These are phyloP conservation scores for Termitomyces sp. DNA, from an alignment of 768 basidiomycete species.

Conservation along the genomic window DNA sequence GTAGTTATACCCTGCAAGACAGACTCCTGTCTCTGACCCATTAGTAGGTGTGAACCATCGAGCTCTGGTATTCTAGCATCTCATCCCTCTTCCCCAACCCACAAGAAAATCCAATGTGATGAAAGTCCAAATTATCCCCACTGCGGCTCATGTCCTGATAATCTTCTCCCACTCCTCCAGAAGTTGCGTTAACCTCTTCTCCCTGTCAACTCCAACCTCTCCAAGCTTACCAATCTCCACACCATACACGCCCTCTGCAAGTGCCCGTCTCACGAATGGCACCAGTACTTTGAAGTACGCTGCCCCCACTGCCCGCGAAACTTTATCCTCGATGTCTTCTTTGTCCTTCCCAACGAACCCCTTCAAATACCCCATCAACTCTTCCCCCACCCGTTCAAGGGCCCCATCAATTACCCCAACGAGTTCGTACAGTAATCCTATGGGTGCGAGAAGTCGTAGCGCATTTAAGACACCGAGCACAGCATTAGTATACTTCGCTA, in stretches of 20 bases:
- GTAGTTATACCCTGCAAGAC: not conserved
- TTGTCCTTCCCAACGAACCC: constrained; percentile 10
- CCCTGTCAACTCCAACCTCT: constrained; percentile 18
- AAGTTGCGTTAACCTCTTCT: constrained; percentile 15
- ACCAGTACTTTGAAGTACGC: constrained; percentile 59
- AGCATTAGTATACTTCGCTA: constrained; percentile 70
- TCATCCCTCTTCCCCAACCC: too few species aligned
- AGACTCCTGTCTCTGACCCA: not conserved
- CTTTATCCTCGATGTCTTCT: constrained; percentile 20
- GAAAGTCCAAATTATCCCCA: not conserved
- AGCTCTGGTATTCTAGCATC: not conserved
- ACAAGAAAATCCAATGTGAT: not conserved
- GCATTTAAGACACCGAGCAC: constrained; percentile 72
- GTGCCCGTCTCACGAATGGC: constrained; percentile 64
- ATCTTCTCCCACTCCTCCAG: constrained; percentile 30
- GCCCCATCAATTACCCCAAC: constrained; percentile 42
- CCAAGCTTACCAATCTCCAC: constrained; percentile 16
- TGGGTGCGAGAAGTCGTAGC: constrained; percentile 75
- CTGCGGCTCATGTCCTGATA: not conserved
- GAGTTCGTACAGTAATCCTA: constrained; percentile 47
- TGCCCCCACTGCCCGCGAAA: constrained; percentile 41
- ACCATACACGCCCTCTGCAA: constrained; percentile 74
- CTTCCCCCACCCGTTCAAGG: constrained; percentile 38
- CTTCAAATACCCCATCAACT: constrained; percentile 39
- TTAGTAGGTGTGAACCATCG: not conserved